Evolutionary conservation across 208 protist species (phyloP), one percentile per base, ranked within the genome.

Genomic region (Phytomonas sp.): DNA sequence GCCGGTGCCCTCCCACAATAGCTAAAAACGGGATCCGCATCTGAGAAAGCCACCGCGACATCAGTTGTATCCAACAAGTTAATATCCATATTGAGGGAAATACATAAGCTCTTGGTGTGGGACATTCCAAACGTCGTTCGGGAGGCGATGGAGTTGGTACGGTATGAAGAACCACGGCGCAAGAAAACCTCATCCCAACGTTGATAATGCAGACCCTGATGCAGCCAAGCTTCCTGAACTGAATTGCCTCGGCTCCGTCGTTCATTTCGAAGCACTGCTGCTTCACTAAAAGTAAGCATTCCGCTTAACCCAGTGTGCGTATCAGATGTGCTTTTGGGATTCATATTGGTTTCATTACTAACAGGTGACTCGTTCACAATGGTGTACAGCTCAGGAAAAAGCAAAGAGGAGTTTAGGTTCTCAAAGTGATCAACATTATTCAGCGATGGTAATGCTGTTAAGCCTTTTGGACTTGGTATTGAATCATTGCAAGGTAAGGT

Each of bases 11-110:
- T 45, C 30, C 71, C 75, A n/a, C 68, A 66, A 19, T 61, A 56
- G 29, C 71, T 75, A 12, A 63, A 63, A n/a, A 73, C 75, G 33
- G 64, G 64, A 40, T 63, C 66, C 52, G 79, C 76, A 52, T 74
- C 73, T 8, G 64, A 26, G 1, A 19, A 56, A 26, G 45, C 74
- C 23, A 70, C 64, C 62, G 63, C 37, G 19, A 63, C 78, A 0
- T 92, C 85, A 8, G 70, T 71, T 33, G 67, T 79, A 52, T 81
- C 82, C 1, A 93, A 74, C 14, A 84, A 67, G 59, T 65, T 52
- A 19, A 77, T 80, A 70, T 90, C 75, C 36, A 95, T 72, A 78
- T 92, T 93, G 16, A 93, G 65, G 26, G 75, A 81, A 45, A 92
- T 70, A 68, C 83, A 86, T n/a, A 95, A 67, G 29, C 76, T 76